phyloP scores from a whole-genome alignment of 176 grass and related monocot genomes.

The Panicum miliaceum region DNA sequence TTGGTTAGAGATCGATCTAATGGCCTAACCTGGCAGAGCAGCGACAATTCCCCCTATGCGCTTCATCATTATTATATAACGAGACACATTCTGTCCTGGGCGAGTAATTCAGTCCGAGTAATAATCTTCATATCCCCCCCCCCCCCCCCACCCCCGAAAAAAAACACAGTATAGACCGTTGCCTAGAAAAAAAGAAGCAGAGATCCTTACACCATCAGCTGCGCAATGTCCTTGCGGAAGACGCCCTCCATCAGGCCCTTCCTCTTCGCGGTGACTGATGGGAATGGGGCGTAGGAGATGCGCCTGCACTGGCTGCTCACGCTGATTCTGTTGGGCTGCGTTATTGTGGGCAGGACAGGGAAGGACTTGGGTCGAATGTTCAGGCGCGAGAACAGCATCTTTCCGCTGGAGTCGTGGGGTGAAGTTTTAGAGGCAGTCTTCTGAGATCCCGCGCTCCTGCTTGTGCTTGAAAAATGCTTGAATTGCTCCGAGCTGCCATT shows the following conservation, averaged over 20 bases:
- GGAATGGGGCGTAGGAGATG: slow-evolving; percentile 47
- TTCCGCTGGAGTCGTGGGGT: slow-evolving; percentile 49
- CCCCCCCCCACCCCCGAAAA: too few species aligned
- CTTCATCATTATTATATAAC: slow-evolving; percentile 40
- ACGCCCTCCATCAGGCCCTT: slow-evolving; percentile 57
- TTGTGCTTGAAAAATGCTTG: slow-evolving; percentile 41
- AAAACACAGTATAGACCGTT: slow-evolving; percentile 14
- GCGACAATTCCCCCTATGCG: slow-evolving; percentile 14
- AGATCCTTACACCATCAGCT: slow-evolving; percentile 62
- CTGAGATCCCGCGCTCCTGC: slow-evolving; percentile 45
- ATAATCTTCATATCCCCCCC: slow-evolving; percentile 25
- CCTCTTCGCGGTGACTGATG: slow-evolving; percentile 43
- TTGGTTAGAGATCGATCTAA: slow-evolving; percentile 38
- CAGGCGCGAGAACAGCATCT: slow-evolving; percentile 69
- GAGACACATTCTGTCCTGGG: slow-evolving; percentile 7
- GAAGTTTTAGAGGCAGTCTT: slow-evolving; percentile 53
- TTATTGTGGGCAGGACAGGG: slow-evolving; percentile 63
- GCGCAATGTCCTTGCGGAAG: slow-evolving; percentile 86
- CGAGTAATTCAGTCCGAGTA: background rate
- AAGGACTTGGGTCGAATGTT: slow-evolving; percentile 65
- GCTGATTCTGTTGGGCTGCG: slow-evolving; percentile 52
- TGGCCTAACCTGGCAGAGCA: slow-evolving; percentile 35
- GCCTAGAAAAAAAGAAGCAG: background rate
- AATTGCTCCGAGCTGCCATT: slow-evolving; percentile 30
- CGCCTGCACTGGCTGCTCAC: slow-evolving; percentile 54